These are phyloP conservation scores for Leishmania guyanensis DNA, from an alignment of 208 protist species.

Conservation along the genomic window DNA sequence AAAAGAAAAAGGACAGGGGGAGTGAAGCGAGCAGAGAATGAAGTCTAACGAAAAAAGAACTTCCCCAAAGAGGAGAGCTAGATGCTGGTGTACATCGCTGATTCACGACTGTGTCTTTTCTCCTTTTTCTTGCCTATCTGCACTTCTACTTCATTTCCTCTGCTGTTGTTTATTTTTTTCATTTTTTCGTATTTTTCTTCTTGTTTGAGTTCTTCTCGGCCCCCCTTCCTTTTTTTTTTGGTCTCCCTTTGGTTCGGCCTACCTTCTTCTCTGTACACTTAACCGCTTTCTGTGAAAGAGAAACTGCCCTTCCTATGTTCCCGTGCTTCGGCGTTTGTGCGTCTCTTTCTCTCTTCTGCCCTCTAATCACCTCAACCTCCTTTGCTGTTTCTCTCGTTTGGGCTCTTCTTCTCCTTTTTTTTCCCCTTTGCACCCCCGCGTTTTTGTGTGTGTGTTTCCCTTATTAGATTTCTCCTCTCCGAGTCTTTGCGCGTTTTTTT, in stretches of 20 bases:
- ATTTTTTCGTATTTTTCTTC: constrained; percentile 21
- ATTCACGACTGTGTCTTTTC: background rate
- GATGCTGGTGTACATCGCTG: background rate
- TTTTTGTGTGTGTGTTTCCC: background rate
- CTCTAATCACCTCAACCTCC: background rate
- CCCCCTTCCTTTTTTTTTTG: background rate
- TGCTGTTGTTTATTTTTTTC: background rate
- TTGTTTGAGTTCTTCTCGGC: constrained; percentile 13
- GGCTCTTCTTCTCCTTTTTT: background rate
- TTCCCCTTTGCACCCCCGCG: background rate
- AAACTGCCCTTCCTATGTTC: constrained; percentile 2
- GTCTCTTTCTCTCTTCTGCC: too few species aligned
- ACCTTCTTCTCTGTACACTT: constrained; percentile 16
- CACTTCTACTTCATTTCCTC: background rate
- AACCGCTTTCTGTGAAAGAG: constrained; percentile 3
- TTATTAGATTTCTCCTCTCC: background rate
- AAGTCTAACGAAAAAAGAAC: background rate
- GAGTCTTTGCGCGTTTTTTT: background rate
- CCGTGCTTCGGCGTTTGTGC: background rate
- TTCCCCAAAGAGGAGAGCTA: background rate
- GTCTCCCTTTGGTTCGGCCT: background rate
- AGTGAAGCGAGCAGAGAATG: background rate
- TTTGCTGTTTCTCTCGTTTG: background rate
- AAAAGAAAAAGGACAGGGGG: background rate
- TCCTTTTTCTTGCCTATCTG: constrained; percentile 1